Evolutionary conservation across 2,329 filamentous ascomycete genomes (phyloP).

Genomic region (Coniochaeta prunicola): DNA sequence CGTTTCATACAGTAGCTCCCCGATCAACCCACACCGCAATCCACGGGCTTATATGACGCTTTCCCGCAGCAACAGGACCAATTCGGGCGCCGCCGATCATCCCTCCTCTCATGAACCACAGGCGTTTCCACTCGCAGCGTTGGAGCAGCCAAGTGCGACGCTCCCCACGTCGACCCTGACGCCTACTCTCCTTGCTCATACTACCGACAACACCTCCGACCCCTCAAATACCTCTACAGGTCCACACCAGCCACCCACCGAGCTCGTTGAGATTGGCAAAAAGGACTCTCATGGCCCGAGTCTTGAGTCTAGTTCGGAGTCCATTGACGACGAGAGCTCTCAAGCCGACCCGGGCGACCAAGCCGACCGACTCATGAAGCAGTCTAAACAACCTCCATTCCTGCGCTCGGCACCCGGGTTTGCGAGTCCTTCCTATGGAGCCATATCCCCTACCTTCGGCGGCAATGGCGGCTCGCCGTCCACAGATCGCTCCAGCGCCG

Average conservation of each 20-base stretch:
- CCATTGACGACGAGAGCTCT: conserved; percentile 10
- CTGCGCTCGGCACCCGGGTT: conserved; percentile 24
- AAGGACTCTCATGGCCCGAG: conserved; percentile 14
- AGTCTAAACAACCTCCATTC: conserved; percentile 18
- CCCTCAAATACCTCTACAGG: not conserved
- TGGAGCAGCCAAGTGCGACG: conserved; percentile 7
- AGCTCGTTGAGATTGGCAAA: not conserved
- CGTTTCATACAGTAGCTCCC: not conserved
- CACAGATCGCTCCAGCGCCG: conserved; percentile 4
- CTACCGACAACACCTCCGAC: not conserved
- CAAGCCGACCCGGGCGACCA: not conserved
- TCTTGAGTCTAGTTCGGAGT: conserved; percentile 9
- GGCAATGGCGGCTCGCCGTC: not conserved
- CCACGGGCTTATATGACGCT: conserved; percentile 10
- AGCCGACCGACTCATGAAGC: conserved; percentile 6
- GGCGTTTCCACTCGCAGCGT: conserved; percentile 12
- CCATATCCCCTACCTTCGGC: conserved; percentile 15
- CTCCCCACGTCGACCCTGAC: conserved; percentile 9
- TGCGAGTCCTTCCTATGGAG: conserved; percentile 23
- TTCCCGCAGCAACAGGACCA: conserved; percentile 3
- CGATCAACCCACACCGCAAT: not conserved
- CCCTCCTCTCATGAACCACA: conserved; percentile 2
- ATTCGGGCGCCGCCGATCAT: conserved; percentile 4
- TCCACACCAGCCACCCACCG: conserved; percentile 5
- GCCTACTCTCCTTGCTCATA: not conserved